Base-by-base conservation (phyloP, 352 stramenopile genomes). In the Phytopythium helicoides region DNA sequence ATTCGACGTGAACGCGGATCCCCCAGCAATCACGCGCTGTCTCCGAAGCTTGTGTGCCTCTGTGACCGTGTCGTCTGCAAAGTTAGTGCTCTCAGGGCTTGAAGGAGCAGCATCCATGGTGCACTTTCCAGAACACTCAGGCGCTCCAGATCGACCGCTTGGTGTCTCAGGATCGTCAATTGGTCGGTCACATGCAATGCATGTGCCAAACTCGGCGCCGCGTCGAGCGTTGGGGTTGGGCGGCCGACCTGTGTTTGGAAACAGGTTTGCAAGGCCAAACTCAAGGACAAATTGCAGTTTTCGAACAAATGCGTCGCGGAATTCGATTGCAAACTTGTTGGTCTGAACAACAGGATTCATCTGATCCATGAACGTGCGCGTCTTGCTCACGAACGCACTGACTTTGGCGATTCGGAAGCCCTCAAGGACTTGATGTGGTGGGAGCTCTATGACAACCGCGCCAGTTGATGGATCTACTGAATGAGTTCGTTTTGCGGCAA, bases 261-360 rank as follows among this genome's bases (percentile, higher is more conserved):
- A 88, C 4, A 88, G 48, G 25, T 88, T 86, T 9, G 75, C 71
- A 21, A 88, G 66, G 1, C 77, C 74, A 34, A 84, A 86, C 47
- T 71, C 68, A 0, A 88, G 36, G 9, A 88, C 71, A 37, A 83
- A 85, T 7, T 58, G 47, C 23, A 86, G 50, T 11, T 71, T 68
- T 1, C 69, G 64, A 45, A 71, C 68, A 25, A 84, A 81, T 7
- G 58, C 36, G 36, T 85, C 75, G 3, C 77, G 74, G 19, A 74
- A 85, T 14, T 73, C 70, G 6, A 68, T 47, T 6, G 73, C 54
- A 4, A 70, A 60, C 10, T 63, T 60, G 50, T 77, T 81, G 15
- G 45, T 77, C 2, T 39, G 45, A 6, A 71, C n/a, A 22, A 86
- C 62, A 0, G 77, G 75, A 16, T 69, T 51, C 45, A 89, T 34